Base-by-base conservation (phyloP, 176 grass and related monocot genomes). In the Metroxylon sagu region DNA sequence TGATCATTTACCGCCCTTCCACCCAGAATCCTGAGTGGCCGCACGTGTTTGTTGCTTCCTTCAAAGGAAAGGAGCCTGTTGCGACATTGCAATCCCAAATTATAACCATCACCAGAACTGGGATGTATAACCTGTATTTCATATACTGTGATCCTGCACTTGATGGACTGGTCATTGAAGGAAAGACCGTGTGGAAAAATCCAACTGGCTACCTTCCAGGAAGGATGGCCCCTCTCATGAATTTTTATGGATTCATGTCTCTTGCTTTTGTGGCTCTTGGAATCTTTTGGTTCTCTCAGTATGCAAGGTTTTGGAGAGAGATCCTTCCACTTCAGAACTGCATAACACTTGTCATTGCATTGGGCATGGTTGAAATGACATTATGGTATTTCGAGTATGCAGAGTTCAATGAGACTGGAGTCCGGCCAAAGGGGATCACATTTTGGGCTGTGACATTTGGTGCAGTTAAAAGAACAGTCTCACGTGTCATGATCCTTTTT, bases 141-240 rank as follows among this genome's bases (percentile, higher is more conserved):
- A 49, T 62, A 0, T 62, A 48, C 8, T 62, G 60, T 48, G 60
- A 62, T 25, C 60, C 61, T 23, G 19, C 61, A 26, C 61, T 64
- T 25, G 61, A 49, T 16, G 61, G 61, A 14, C 43, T 64, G 15
- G 14, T 50, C 25, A 17, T 64, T 50, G 43, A 50, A 25, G 61
- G 61, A 48, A 64, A 64, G 61, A 64, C 61, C 0, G 16, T 64
- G 50, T 64, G 61, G 61, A 64, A 64, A 23, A 64, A 64, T 19
- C 61, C 61, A 14, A 64, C 35, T 1, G 61, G 61, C 10, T 64
- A 64, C 50, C 61, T 64, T 2, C 61, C 61, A 26, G 61, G 61
- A 64, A 64, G 43, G 4, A 50, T 64, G 35, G 19, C 14, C 15
- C 61, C 61, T 50, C 61, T 64, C 61, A 26, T 50, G 43, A 50